Evolutionary conservation across 805 yeast genomes (phyloP).

Genomic region (Kazachstania martiniae): DNA sequence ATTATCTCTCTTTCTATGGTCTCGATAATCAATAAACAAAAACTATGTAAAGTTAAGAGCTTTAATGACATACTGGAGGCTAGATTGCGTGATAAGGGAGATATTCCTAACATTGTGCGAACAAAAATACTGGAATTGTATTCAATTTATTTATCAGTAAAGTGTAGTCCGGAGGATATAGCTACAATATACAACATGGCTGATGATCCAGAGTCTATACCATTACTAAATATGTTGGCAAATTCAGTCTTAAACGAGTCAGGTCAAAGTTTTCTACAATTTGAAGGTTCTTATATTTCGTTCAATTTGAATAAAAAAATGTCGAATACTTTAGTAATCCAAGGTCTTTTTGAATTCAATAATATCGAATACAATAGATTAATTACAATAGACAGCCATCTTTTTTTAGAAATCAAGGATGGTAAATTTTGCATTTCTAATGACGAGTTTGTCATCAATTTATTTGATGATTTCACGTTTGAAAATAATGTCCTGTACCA

Average conservation of each 20-base stretch:
- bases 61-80: too few species aligned
- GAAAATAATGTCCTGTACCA: constrained; percentile 12
- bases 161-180: constrained; percentile 14
- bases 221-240: constrained; percentile 10
- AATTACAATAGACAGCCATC: constrained; percentile 15
- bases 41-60: constrained; percentile 6
- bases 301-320: constrained; percentile 3
- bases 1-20: constrained; percentile 13
- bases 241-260: constrained; percentile 10
- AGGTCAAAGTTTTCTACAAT: constrained; percentile 20
- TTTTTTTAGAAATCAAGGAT: constrained; percentile 23
- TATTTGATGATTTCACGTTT: constrained; percentile 22
- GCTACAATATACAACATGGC: constrained; percentile 9
- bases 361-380: constrained; percentile 21
- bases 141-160: constrained; percentile 10
- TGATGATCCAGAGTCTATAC: constrained; percentile 1
- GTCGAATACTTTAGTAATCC: constrained; percentile 14
- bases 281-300: constrained; percentile 21
- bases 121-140: constrained; percentile 10
- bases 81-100: too few species aligned
- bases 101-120: too few species aligned
- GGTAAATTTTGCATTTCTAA: constrained; percentile 20
- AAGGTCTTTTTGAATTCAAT: constrained; percentile 23
- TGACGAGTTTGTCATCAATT: constrained; percentile 20
- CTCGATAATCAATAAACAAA: constrained; percentile 19